phyloP scores from a whole-genome alignment of 1,284 basidiomycete species.

The Ustilago cynodontis region DNA sequence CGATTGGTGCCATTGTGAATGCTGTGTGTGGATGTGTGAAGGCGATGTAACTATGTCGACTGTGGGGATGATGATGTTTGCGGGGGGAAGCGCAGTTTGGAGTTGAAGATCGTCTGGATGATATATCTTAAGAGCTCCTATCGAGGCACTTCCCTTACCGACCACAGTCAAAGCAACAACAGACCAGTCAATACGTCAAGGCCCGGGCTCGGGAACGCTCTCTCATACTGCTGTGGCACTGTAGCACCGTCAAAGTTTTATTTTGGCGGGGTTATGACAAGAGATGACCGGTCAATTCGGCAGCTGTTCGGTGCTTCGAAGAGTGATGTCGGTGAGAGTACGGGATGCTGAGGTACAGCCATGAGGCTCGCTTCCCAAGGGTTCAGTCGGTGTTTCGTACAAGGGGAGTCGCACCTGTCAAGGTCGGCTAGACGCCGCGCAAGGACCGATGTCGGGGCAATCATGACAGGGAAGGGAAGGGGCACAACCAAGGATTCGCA shows the following conservation, averaged over 20 bases:
- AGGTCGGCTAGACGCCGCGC: conserved; percentile 16
- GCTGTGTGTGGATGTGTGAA: not conserved
- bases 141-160: not conserved
- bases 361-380: not conserved
- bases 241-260: conserved; percentile 11
- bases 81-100: not conserved
- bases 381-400: conserved; percentile 6
- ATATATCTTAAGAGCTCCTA: conserved; percentile 19
- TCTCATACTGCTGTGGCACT: not conserved
- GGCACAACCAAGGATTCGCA: conserved; percentile 2
- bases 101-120: not conserved
- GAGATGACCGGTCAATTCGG: conserved; percentile 35
- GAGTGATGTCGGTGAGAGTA: conserved; percentile 15
- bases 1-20: conserved; percentile 38
- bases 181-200: not conserved
- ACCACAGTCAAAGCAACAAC: not conserved
- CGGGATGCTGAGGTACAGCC: conserved; percentile 15
- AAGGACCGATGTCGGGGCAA: conserved; percentile 25
- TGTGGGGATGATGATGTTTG: conserved; percentile 1
- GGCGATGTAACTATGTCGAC: not conserved
- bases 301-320: conserved; percentile 16
- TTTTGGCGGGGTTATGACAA: not conserved
- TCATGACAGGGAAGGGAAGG: not conserved
- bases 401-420: conserved; percentile 7
- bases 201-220: not conserved